phyloP scores from a whole-genome alignment of 2,329 filamentous ascomycete genomes.

The Penicillium sumatraense region DNA sequence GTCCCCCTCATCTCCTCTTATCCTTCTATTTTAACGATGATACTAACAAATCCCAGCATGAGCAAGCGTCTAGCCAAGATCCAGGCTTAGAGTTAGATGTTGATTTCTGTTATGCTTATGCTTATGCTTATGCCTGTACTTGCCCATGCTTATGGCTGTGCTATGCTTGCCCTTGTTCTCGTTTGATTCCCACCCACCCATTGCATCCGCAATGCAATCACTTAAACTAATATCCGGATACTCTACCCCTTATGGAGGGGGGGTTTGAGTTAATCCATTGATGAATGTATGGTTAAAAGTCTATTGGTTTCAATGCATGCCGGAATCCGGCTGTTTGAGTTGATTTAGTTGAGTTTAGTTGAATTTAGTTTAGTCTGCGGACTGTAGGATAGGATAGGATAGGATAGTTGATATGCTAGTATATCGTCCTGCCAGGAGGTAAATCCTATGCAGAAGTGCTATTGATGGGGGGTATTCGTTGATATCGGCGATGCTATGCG shows the following conservation, averaged over 20 bases:
- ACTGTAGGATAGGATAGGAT: too few species aligned
- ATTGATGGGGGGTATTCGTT: too few species aligned
- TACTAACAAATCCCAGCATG: slow-evolving; percentile 34
- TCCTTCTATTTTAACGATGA: not conserved
- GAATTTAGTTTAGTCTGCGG: too few species aligned
- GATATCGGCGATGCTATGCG: too few species aligned
- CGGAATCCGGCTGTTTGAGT: not conserved
- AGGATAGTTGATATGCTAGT: too few species aligned
- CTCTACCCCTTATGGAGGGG: too few species aligned
- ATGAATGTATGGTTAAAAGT: slow-evolving; percentile 21
- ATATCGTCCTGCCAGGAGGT: too few species aligned
- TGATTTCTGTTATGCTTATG: slow-evolving; percentile 7
- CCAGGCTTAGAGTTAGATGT: slow-evolving; percentile 29
- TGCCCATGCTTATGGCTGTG: too few species aligned
- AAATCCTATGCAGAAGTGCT: too few species aligned
- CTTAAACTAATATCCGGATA: slow-evolving; percentile 15
- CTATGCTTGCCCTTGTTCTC: too few species aligned
- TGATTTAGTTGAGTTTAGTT: not conserved
- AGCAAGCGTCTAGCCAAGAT: slow-evolving; percentile 40
- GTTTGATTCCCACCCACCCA: not conserved
- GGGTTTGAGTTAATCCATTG: slow-evolving; percentile 9
- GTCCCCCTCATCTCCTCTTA: not conserved
- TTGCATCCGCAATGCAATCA: not conserved
- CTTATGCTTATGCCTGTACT: too few species aligned
- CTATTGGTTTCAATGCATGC: not conserved